Conservation (phyloP, 768 basidiomycete genomes). For the Trametes gibbosa region DNA sequence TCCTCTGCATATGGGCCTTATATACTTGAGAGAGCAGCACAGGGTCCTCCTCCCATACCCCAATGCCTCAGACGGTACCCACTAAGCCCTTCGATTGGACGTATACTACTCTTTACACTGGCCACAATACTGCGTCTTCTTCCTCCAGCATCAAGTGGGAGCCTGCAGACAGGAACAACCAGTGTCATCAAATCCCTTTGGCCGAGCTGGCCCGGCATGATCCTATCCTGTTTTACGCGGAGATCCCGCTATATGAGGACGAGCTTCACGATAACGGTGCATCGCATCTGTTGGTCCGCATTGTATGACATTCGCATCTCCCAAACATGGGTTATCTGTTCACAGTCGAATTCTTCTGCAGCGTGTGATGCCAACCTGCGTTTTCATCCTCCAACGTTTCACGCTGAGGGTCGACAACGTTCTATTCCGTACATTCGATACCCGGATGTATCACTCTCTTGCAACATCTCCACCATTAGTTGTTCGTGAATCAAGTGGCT, state of each 20-base stretch:
- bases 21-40: slow-evolving; percentile 52
- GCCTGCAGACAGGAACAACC: slow-evolving; percentile 54
- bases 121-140: slow-evolving; percentile 40
- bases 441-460: slow-evolving; percentile 87
- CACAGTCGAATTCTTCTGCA: slow-evolving; percentile 33
- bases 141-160: slow-evolving; percentile 40
- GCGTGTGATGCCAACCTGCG: slow-evolving; percentile 96
- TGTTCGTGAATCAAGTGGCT: slow-evolving; percentile 80
- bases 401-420: slow-evolving; percentile 95
- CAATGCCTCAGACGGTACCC: slow-evolving; percentile 66
- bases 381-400: slow-evolving; percentile 88
- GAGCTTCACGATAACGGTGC: slow-evolving; percentile 97
- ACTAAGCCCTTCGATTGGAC: slow-evolving; percentile 98
- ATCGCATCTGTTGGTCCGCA: slow-evolving; percentile 77
- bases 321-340: neutral
- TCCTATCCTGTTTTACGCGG: slow-evolving; percentile 97
- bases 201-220: slow-evolving; percentile 84
- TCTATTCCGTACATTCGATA: slow-evolving; percentile 87
- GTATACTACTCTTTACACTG: slow-evolving; percentile 86
- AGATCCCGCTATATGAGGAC: slow-evolving; percentile 92
- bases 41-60: slow-evolving; percentile 57
- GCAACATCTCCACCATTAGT: slow-evolving; percentile 55
- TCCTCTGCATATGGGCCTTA: neutral
- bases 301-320: slow-evolving; percentile 41
- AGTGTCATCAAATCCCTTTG: slow-evolving; percentile 71